Percentiles rank a stretch among this genome's conserved stretches.
Evolutionary conservation across 331 rosid genomes (phyloP).

Genomic region (Spiraea crenata): DNA sequence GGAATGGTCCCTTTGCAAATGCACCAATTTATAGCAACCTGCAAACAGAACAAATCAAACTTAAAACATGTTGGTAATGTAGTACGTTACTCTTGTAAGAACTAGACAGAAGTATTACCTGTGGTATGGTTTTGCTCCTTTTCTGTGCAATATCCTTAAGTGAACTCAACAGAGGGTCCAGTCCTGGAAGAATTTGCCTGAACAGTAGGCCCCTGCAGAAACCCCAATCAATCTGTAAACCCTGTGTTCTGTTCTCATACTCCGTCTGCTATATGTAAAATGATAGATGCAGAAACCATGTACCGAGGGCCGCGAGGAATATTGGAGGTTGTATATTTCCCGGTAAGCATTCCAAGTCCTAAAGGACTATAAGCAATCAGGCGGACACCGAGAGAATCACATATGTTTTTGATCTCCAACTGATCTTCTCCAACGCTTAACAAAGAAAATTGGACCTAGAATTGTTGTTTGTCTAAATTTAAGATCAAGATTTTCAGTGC

Average conservation of each 20-base stretch:
- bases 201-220: slow-evolving; percentile 61
- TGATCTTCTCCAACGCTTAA: slow-evolving; percentile 85
- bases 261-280: background rate
- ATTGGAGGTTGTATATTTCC: slow-evolving; percentile 75
- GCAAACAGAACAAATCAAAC: slow-evolving; percentile 22
- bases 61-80: background rate
- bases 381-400: slow-evolving; percentile 82
- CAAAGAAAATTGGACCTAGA: slow-evolving; percentile 87
- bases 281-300: slow-evolving; percentile 8
- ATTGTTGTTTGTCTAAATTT: background rate
- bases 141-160: slow-evolving; percentile 58
- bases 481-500: slow-evolving; percentile 6
- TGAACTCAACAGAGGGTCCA: slow-evolving; percentile 66
- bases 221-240: background rate
- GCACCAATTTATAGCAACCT: slow-evolving; percentile 99
- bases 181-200: slow-evolving; percentile 86
- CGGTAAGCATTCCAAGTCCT: slow-evolving; percentile 99
- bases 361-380: slow-evolving; percentile 92
- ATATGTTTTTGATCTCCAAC: slow-evolving; percentile 69
- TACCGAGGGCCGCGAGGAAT: slow-evolving; percentile 93
- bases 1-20: slow-evolving; percentile 76
- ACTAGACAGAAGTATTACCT: slow-evolving; percentile 34
- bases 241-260: background rate
- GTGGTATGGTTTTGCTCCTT: slow-evolving; percentile 76
- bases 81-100: background rate